Evolutionary conservation across 2,329 filamentous ascomycete species (phyloP).

Genomic region (Dendryphion nanum): DNA sequence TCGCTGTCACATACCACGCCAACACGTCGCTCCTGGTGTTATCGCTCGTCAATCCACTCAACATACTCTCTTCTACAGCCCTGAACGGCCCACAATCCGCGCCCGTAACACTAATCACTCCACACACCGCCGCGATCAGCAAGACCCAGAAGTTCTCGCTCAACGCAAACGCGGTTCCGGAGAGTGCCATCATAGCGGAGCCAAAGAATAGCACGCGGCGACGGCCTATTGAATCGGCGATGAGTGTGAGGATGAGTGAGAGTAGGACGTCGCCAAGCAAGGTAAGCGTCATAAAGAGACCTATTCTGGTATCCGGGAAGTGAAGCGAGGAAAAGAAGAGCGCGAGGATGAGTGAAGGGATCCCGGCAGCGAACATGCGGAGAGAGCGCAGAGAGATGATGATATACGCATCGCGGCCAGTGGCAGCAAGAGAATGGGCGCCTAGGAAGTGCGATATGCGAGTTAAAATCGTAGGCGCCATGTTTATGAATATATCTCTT

Average conservation of each 20-base stretch:
- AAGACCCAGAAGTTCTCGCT: slow-evolving; percentile 39
- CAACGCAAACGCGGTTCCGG: slow-evolving; percentile 35
- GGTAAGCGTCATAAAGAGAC: slow-evolving; percentile 42
- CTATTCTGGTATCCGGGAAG: slow-evolving; percentile 37
- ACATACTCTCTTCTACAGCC: slow-evolving; percentile 35
- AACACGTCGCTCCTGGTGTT: slow-evolving; percentile 37
- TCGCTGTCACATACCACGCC: slow-evolving; percentile 40
- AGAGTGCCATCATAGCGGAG: slow-evolving; percentile 35
- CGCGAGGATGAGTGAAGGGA: slow-evolving; percentile 37
- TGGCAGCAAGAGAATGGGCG: slow-evolving; percentile 28
- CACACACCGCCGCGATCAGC: slow-evolving; percentile 37
- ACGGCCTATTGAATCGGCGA: slow-evolving; percentile 38
- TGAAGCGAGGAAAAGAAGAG: slow-evolving; percentile 38
- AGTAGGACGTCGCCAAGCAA: slow-evolving; percentile 40
- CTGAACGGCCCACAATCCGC: slow-evolving; percentile 36
- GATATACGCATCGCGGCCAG: slow-evolving; percentile 37
- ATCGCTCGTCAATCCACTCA: slow-evolving; percentile 37
- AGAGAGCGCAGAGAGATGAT: slow-evolving; percentile 43
- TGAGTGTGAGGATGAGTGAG: slow-evolving; percentile 37
- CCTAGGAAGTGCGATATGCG: slow-evolving; percentile 30
- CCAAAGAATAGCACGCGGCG: slow-evolving; percentile 36
- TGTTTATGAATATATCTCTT: neutral
- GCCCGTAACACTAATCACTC: slow-evolving; percentile 38
- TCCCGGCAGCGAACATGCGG: slow-evolving; percentile 38
- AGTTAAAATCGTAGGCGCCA: slow-evolving; percentile 11